Base-by-base conservation (phyloP, 768 basidiomycete species). In the Kwoniella bestiolae region DNA sequence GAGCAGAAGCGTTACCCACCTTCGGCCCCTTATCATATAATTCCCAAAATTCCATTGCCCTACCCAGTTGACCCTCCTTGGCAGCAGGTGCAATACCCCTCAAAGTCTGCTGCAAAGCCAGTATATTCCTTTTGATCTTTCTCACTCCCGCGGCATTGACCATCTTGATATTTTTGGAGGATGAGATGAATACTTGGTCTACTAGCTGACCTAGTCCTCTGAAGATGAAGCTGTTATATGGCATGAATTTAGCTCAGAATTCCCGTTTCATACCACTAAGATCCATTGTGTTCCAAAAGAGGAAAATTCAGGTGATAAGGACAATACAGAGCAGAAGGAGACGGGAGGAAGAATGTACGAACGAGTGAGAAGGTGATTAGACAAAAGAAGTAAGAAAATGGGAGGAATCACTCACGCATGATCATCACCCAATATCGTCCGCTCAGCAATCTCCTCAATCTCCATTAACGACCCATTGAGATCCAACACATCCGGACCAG, bases 31-130 rank as follows among this genome's bases (percentile, higher is more conserved):
- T 69, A 45, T 83, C 85, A 79, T 92, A 97, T 38, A 97, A 80
- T 2, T 87, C 85, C 81, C 92, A 98, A 80, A 92, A 97, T 46
- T 83, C 83, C 76, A 91, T 88, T 5, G 89, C 90, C 21, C 87
- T 85, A 59, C 89, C 87, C 65, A 97, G 90, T 65, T 90, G 88
- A 6, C 87, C 86, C 62, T 86, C 85, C 63, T 85, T 82, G 53
- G 87, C 86, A 56, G 86, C 84, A 56, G 92, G 75, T 45, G 71
- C 71, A 29, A 84, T 85, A 7, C 89, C 88, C 77, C 91, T 91
- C 74, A 94, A 86, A 72, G 90, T 89, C 78, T 98, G 95, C 75
- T 95, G 94, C 38, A 98, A 84, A 21, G 95, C 91, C 34, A 93
- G 85, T 52, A 95, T 90, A 80, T 95, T 94, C 29, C 92, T 87